phyloP scores from a whole-genome alignment of 805 yeast species.

The Metschnikowia lochheadii region DNA sequence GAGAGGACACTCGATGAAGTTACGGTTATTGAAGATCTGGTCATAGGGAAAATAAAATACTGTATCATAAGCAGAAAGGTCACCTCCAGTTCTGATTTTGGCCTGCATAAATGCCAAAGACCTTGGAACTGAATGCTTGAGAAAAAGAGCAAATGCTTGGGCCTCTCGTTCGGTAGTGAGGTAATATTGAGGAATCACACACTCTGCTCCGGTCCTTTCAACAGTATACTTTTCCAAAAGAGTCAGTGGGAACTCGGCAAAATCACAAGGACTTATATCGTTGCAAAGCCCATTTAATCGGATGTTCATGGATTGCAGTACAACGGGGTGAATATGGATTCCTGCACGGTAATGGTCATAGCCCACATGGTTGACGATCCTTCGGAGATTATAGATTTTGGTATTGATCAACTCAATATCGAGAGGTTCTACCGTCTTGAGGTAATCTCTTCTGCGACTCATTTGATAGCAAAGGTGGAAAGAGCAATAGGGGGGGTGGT shows the following conservation, averaged over 20 bases:
- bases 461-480: conserved; percentile 7
- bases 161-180: conserved; percentile 8
- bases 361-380: conserved; percentile 6
- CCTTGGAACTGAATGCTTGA: neutral
- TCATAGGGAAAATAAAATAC: neutral
- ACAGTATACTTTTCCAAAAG: conserved; percentile 7
- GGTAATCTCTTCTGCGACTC: conserved; percentile 8
- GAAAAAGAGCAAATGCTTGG: conserved; percentile 1
- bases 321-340: conserved; percentile 1
- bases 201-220: conserved; percentile 6
- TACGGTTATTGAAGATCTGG: neutral
- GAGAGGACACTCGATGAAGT: neutral
- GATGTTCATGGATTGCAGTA: neutral
- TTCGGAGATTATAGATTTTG: conserved; percentile 8
- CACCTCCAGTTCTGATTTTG: neutral
- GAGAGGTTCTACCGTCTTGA: conserved; percentile 7
- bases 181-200: conserved; percentile 12
- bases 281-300: conserved; percentile 5
- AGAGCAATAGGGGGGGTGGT: neutral
- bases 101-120: neutral
- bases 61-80: neutral
- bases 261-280: conserved; percentile 13
- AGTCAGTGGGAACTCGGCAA: conserved; percentile 7
- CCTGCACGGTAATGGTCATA: conserved; percentile 14
- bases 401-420: conserved; percentile 10